phyloP scores from a whole-genome alignment of 140 eudicot species.

The Flaveria floridana region DNA sequence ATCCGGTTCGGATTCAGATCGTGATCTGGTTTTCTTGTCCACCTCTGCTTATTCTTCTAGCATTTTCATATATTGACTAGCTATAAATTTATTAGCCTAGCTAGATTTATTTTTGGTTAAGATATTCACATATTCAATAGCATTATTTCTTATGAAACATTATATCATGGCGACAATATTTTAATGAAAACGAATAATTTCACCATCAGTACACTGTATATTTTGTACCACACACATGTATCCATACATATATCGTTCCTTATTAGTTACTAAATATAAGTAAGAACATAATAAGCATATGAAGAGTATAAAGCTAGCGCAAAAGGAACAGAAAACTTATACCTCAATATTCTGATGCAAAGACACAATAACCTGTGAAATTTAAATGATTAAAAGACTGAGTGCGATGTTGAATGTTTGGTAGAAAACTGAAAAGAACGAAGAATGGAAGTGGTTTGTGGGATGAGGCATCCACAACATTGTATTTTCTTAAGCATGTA shows the following conservation, averaged over 20 bases:
- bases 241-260: background rate
- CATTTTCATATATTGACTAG: background rate
- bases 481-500: background rate
- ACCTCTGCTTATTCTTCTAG: background rate
- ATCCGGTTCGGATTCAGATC: too few relatives aligned
- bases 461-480: background rate
- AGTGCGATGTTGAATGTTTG: background rate
- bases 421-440: background rate
- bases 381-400: constrained; percentile 9
- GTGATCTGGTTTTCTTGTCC: too few relatives aligned
- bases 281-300: constrained; percentile 17
- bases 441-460: background rate
- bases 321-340: constrained; percentile 20
- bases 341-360: constrained; percentile 73
- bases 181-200: background rate
- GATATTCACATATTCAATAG: background rate
- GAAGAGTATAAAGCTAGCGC: background rate
- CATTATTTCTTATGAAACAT: background rate
- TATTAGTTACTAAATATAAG: background rate
- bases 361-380: constrained; percentile 54
- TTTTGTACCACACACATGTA: background rate
- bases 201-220: background rate
- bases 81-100: background rate
- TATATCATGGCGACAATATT: background rate
- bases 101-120: background rate